Percentiles rank a stretch among this genome's conserved stretches.
phyloP scores from a whole-genome alignment of 371 early-diverging fungal species.

The Mortierella polycephala region DNA sequence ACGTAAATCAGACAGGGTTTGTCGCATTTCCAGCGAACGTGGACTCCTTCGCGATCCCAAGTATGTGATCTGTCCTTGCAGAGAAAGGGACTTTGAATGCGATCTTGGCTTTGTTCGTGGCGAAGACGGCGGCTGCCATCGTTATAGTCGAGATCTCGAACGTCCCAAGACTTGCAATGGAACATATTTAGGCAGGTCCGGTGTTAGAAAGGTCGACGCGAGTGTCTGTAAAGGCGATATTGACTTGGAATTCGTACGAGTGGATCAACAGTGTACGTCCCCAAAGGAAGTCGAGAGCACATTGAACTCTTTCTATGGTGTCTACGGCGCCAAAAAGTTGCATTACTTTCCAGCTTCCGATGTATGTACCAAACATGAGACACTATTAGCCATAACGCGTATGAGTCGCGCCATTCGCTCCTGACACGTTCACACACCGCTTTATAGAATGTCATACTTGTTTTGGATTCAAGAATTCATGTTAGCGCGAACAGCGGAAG shows the following conservation, averaged over 20 bases:
- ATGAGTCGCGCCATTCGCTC: too few species aligned
- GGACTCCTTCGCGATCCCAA: constrained; percentile 61
- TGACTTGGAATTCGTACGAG: constrained; percentile 62
- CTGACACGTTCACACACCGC: background rate
- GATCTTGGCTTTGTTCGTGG: constrained; percentile 83
- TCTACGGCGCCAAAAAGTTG: constrained; percentile 45
- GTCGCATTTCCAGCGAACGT: constrained; percentile 76
- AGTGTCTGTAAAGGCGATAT: constrained; percentile 75
- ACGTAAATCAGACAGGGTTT: constrained; percentile 79
- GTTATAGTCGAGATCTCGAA: constrained; percentile 75
- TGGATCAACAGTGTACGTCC: constrained; percentile 66
- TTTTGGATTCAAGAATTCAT: constrained; percentile 64
- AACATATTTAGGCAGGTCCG: constrained; percentile 73
- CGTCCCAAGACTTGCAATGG: constrained; percentile 69
- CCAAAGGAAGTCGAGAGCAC: constrained; percentile 20
- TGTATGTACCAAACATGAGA: constrained; percentile 13
- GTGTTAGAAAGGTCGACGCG: constrained; percentile 69
- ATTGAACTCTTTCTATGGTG: constrained; percentile 15
- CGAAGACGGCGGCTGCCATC: constrained; percentile 66
- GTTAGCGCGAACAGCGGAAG: constrained; percentile 81
- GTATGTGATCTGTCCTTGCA: constrained; percentile 71
- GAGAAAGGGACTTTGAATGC: constrained; percentile 81
- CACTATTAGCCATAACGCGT: too few species aligned
- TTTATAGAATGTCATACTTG: constrained; percentile 25
- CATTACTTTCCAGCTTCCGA: constrained; percentile 66